Base-by-base conservation (phyloP, 768 basidiomycete genomes). In the Hygrocybe coccinea region DNA sequence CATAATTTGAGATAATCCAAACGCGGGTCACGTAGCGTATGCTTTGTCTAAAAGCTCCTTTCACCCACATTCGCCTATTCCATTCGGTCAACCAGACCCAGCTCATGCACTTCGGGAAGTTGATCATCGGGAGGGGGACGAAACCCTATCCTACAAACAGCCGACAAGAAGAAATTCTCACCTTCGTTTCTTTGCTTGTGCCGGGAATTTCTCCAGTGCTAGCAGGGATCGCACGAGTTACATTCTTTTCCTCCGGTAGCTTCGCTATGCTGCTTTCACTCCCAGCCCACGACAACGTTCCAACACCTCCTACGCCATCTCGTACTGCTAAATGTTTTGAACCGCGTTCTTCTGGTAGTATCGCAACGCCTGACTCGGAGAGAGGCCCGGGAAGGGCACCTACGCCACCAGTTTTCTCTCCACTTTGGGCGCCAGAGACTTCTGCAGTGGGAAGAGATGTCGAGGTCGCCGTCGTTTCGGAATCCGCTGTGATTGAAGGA, bases 331-430 rank as follows among this genome's bases (percentile, higher is more conserved):
- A n/a, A 12, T 3, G 4, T 24, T 6, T 5, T 22, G 3, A 5
- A 36, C 47, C 47, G 15, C 76, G 69, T 52, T 82, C 79, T 11
- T 81, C 76, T 2, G 82, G 82, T 1, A 81, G 64, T 44, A 72
- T 69, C 3, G 79, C 76, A 9, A 83, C 78, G 4, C 71, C 74
- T 8, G 70, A 64, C 59, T 84, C 81, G 19, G 69, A 71, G 11
- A 65, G 54, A 25, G 66, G 67, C 11, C 80, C 82, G 0, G 81
- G 80, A 12, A 82, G 72, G 0, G 79, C 73, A 8, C 80, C 80
- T 1, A 77, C 75, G 14, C 81, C 82, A 5, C 64, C 69, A 1
- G 59, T 56, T 24, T 52, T 56, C 38, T 59, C 59, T 15, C 62
- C 55, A 34, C 46, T 29, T 9, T 52, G 49, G 3, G 43, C 39